A percentile compares a stretch with the other conserved stretches of the same genome.
Evolutionary conservation across 1,284 basidiomycete genomes (phyloP).

Genomic region (Apiotrichum domesticum): DNA sequence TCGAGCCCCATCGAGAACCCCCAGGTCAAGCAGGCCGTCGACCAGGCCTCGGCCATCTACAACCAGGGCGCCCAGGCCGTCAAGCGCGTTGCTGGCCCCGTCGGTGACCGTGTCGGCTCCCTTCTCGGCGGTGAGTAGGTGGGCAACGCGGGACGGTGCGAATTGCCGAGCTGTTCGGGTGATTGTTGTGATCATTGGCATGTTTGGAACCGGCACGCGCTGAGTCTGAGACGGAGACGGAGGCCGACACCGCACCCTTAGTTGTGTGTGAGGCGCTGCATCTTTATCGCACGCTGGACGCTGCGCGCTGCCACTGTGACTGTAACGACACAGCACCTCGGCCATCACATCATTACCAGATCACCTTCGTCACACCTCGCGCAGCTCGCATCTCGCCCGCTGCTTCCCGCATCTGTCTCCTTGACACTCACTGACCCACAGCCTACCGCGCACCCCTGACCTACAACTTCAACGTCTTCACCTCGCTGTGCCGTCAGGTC

Average conservation of each 20-base stretch:
- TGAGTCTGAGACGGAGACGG: no score
- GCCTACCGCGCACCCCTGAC: slow-evolving; percentile 74
- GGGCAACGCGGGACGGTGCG: no score
- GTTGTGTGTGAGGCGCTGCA: no score
- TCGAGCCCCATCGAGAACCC: slow-evolving; percentile 42
- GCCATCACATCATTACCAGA: no score
- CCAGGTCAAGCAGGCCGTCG: slow-evolving; percentile 12
- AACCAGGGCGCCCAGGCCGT: slow-evolving; percentile 32
- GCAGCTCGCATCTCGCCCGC: not conserved
- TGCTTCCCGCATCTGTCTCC: not conserved
- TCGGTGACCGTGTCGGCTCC: slow-evolving; percentile 41
- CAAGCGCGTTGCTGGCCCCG: slow-evolving; percentile 42
- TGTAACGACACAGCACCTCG: no score
- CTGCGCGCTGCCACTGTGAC: no score
- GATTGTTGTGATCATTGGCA: no score
- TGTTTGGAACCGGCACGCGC: no score
- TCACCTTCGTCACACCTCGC: no score
- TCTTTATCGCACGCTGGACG: no score
- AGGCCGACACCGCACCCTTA: no score
- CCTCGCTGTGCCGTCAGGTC: slow-evolving; percentile 81
- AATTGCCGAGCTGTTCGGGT: no score
- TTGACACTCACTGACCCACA: slow-evolving; percentile 35
- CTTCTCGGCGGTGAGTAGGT: slow-evolving; percentile 43
- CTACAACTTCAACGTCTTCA: slow-evolving; percentile 77
- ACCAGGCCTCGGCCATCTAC: slow-evolving; percentile 16